A percentile compares a stretch with the other conserved stretches of the same genome.
These are phyloP conservation scores for Agaricus sinodeliciosus DNA, from an alignment of 768 basidiomycete species.

Conservation along the genomic window DNA sequence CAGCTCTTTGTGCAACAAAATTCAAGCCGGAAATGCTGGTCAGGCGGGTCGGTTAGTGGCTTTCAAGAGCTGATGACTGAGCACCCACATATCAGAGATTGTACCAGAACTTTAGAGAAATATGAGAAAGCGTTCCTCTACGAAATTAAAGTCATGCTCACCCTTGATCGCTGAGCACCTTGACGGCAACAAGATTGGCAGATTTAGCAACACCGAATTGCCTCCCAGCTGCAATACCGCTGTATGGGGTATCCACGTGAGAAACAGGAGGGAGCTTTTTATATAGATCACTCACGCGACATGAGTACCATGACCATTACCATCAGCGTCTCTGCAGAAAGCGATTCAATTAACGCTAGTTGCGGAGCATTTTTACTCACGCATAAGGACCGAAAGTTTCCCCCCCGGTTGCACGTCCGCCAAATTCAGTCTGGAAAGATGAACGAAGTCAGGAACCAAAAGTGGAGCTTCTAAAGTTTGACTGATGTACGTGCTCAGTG, in stretches of 20 bases:
- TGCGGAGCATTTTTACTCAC: slow-evolving; percentile 5
- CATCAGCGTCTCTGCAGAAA: slow-evolving; percentile 19
- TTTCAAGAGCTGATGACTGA: background rate
- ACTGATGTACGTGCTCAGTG: slow-evolving; percentile 16
- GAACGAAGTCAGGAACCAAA: background rate
- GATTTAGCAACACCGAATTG: slow-evolving; percentile 21
- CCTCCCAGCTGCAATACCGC: slow-evolving; percentile 19
- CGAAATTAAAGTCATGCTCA: background rate
- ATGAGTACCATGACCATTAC: slow-evolving; percentile 35
- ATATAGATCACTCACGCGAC: slow-evolving; percentile 15
- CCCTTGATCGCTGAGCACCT: slow-evolving; percentile 28
- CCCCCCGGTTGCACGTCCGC: slow-evolving; percentile 33
- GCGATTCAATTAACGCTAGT: background rate
- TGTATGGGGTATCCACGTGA: slow-evolving; percentile 1
- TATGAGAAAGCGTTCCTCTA: background rate
- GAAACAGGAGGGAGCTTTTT: background rate
- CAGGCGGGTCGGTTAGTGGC: background rate
- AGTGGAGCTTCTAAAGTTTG: background rate
- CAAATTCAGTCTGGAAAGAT: slow-evolving; percentile 25
- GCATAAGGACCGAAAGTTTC: slow-evolving; percentile 23
- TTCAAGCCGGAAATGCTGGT: slow-evolving; percentile 21
- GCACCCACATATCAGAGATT: slow-evolving; percentile 14
- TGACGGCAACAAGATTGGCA: slow-evolving; percentile 32
- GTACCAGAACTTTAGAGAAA: slow-evolving; percentile 13
- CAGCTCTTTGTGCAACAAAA: slow-evolving; percentile 19